Conservation (phyloP, 2,329 filamentous ascomycete genomes). For the Colletotrichum euphorbiae region DNA sequence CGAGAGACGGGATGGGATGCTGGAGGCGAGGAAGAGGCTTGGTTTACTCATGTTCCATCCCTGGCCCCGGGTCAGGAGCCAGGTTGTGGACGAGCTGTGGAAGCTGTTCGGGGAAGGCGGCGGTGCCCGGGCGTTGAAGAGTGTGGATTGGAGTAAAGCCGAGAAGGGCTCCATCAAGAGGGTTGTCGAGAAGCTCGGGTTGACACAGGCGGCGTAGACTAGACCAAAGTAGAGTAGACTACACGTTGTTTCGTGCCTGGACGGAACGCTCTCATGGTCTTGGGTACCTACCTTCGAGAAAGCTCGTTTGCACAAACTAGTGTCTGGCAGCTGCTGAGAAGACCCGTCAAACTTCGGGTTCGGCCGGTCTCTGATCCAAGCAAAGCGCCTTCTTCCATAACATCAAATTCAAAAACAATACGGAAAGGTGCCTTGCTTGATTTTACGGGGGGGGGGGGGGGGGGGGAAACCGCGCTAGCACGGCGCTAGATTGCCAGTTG, state of each 20-base stretch:
- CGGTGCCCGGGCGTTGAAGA: conserved; percentile 53
- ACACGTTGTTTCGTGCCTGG: neutral
- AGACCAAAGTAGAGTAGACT: neutral
- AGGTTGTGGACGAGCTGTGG: conserved; percentile 72
- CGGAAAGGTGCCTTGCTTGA: too few relatives aligned
- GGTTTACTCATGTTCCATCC: conserved; percentile 81
- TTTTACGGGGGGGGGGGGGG: too few relatives aligned
- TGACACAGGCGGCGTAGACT: conserved; percentile 45
- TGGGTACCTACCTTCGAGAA: too few relatives aligned
- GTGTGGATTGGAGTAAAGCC: conserved; percentile 70
- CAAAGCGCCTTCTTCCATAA: too few relatives aligned
- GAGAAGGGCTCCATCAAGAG: conserved; percentile 58
- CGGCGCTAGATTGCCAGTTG: too few relatives aligned
- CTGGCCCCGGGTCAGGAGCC: conserved; percentile 77
- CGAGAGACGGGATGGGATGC: conserved; percentile 57
- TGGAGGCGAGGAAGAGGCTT: conserved; percentile 74
- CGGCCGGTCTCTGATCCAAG: too few relatives aligned
- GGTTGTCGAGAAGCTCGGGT: conserved; percentile 56
- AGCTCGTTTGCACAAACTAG: too few relatives aligned
- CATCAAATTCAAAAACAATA: too few relatives aligned
- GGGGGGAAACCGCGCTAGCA: too few relatives aligned
- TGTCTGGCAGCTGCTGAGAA: too few relatives aligned
- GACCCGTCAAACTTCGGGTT: too few relatives aligned
- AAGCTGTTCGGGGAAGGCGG: conserved; percentile 50
- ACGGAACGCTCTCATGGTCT: neutral